Evolutionary conservation across 495 filamentous ascomycete species (phyloP), one percentile per base, ranked within the genome.

Genomic region (Talaromyces borbonicus): DNA sequence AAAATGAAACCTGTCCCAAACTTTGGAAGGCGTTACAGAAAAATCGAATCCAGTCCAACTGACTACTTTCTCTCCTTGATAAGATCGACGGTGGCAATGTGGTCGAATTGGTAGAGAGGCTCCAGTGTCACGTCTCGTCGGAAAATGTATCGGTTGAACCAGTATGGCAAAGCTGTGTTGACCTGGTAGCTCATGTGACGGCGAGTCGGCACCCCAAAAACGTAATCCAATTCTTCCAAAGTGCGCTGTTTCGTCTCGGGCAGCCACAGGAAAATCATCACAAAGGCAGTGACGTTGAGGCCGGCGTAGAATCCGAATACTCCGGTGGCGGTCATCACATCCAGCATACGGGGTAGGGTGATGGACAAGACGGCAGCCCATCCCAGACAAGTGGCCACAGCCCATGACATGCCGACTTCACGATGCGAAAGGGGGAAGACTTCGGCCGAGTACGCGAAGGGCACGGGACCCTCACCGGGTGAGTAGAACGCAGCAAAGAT

Each of bases 221-320:
- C 78, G 56, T 88, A 87, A 62, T 93, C 85, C 29, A 93, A 68
- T 57, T 93, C 87, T 61, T 93, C 85, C 9, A 90, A 74, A 4
- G 84, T 86, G 24, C 77, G 72, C 56, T 85, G 83, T 60, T 88
- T 89, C 0, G 85, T 88, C 62, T 89, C 85, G 8, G 82, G 83
- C 5, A 90, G 71, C 63, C 73, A 86, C 41, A 87, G 66, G 60
- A 87, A 83, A 50, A 88, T 84, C 65, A 84, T 71, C 22, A 79
- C 51, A 15, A 87, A 69, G 8, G 82, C 85, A 22, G 77, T 63
- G 11, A 85, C 57, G 52, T 89, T 89, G 47, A 86, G 70, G 8
- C 61, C 79, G 29, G 81, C 83, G 51, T 82, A 84, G 54, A 80
- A 78, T 32, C 66, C 65, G 32, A 83, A 77, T n/a, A 26, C 35